A percentile compares a stretch with the other conserved stretches of the same genome.
Conservation (phyloP, 768 basidiomycete species). For the Kwoniella botswanensis region DNA sequence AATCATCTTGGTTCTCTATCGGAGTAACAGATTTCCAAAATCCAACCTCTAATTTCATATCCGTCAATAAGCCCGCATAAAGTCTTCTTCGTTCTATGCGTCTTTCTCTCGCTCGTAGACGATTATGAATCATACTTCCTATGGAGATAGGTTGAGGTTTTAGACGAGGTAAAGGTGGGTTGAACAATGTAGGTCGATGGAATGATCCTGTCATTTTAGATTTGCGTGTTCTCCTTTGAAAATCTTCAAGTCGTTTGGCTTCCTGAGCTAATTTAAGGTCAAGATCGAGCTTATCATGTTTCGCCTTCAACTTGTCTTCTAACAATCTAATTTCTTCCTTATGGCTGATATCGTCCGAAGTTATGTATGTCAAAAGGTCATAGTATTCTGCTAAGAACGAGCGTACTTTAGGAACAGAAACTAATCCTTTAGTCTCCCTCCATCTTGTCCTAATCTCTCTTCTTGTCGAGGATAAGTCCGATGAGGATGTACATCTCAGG, state of each 20-base stretch:
- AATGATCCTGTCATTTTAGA: constrained; percentile 73
- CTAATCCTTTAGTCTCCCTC: constrained; percentile 20
- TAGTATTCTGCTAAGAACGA: constrained; percentile 23
- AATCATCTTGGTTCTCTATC: constrained; percentile 11
- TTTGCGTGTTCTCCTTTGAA: background rate
- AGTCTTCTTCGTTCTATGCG: constrained; percentile 58
- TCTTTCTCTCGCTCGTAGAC: constrained; percentile 61
- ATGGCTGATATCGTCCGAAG: background rate
- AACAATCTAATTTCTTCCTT: constrained; percentile 2
- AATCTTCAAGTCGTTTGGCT: background rate
- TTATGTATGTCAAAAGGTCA: constrained; percentile 7
- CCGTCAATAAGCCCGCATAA: constrained; percentile 25
- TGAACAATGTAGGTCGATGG: constrained; percentile 68
- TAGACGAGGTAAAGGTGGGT: constrained; percentile 77
- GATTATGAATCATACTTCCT: constrained; percentile 69
- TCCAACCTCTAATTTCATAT: constrained; percentile 44
- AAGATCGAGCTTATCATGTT: constrained; percentile 44
- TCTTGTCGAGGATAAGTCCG: constrained; percentile 7
- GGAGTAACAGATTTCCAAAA: constrained; percentile 32
- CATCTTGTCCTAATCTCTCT: constrained; percentile 24
- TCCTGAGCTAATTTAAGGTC: background rate
- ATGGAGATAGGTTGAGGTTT: constrained; percentile 78
- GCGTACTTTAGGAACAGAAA: constrained; percentile 19
- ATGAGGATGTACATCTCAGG: constrained; percentile 61
- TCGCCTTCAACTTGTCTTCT: constrained; percentile 1